phyloP scores from a whole-genome alignment of 805 yeast species.

The Wickerhamiella vanderwaltii region DNA sequence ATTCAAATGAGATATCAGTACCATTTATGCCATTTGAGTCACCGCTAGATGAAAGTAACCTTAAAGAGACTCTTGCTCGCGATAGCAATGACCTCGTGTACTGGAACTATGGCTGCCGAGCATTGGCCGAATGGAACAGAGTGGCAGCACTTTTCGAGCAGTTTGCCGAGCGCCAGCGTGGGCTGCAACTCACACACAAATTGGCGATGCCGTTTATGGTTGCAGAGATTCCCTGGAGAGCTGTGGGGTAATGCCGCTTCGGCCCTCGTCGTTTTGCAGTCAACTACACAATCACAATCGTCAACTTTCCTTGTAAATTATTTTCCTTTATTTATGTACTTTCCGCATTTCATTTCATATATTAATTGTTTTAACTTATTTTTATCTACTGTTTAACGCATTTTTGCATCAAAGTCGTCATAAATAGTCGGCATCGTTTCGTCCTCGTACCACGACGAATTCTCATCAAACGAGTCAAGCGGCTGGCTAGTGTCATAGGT shows the following conservation, averaged over 20 bases:
- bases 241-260: conserved; percentile 6
- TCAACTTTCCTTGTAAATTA: conserved; percentile 8
- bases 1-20: not conserved
- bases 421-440: conserved; percentile 1
- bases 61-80: not conserved
- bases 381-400: too few species aligned
- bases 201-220: conserved; percentile 29
- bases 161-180: conserved; percentile 22
- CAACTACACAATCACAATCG: not conserved
- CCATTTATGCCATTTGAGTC: conserved; percentile 20
- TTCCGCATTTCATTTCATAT: too few species aligned
- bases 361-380: not conserved
- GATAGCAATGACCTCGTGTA: conserved; percentile 18
- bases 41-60: not conserved
- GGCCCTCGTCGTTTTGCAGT: too few species aligned
- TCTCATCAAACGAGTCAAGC: too few species aligned
- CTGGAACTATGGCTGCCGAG: conserved; percentile 31
- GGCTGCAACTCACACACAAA: conserved; percentile 17
- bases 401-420: not conserved
- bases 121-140: conserved; percentile 31
- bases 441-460: not conserved
- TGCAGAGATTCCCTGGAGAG: conserved; percentile 28
- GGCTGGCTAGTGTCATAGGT: too few species aligned
- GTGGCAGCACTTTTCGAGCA: conserved; percentile 29
- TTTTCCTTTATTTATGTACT: conserved; percentile 7